Base-by-base conservation (phyloP, 768 basidiomycete species). In the Collybia mongolica region DNA sequence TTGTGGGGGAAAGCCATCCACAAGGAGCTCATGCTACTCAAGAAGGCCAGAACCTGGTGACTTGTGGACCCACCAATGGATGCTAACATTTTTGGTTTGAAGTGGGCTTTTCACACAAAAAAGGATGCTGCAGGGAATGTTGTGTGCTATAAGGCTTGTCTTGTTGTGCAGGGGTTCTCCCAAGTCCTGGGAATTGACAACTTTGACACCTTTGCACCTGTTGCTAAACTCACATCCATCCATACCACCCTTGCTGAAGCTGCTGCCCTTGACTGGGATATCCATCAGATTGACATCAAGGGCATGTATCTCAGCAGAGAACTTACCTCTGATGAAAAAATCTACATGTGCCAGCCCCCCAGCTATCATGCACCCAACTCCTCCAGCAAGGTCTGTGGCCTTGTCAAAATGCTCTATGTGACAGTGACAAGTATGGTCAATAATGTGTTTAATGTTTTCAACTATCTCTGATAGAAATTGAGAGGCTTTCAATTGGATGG, bases 331-430 rank as follows among this genome's bases (percentile, higher is more conserved):
- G 40, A 59, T 39, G 63, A 70, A 35, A 28, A 53, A 1, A 73
- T 81, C 36, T 80, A 71, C 60, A 77, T 81, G 73, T 29, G 63
- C 8, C 66, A 70, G 42, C 72, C 74, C 1, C 65, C 63, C 0
- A 68, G 71, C 0, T 69, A 63, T 24, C 40, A 47, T 12, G 23
- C 40, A n/a, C 54, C 46, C 0, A 39, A 35, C 24, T 38, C 45
- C 15, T 14, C 47, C 0, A 17, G 37, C 8, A 37, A 50, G 12
- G 64, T 66, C 1, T 63, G 58, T 24, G 48, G 46, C 1, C 60
- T 70, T 6, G 20, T 22, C 6, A 65, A 65, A 39, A 58, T 64
- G 1, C 43, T 48, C 6, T 8, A 26, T 40, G 62, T n/a, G n/a
- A n/a, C n/a, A n/a, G n/a, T n/a, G n/a, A n/a, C n/a, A n/a, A n/a